Evolutionary conservation across 2,329 filamentous ascomycete species (phyloP).

Genomic region (Cladosporium sp.): DNA sequence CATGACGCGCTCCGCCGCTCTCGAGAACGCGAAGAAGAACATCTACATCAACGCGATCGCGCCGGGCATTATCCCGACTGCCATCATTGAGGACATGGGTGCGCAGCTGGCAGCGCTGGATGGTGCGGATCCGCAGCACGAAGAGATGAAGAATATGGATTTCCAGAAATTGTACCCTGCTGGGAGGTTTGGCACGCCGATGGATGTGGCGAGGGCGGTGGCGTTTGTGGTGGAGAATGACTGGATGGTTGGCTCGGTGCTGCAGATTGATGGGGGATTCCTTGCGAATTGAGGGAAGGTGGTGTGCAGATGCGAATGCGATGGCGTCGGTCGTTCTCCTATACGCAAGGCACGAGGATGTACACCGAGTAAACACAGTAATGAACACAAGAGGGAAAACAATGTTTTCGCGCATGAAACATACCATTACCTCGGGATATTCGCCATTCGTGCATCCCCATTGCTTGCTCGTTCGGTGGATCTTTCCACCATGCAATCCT

Average conservation of each 20-base stretch:
- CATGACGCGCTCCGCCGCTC: conserved; percentile 42
- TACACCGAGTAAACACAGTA: neutral
- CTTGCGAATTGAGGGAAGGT: neutral
- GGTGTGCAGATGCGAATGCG: neutral
- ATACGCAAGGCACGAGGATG: neutral
- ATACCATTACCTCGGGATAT: neutral
- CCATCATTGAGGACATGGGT: neutral
- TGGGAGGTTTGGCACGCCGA: conserved; percentile 12
- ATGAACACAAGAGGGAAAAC: neutral
- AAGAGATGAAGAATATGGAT: conserved; percentile 2
- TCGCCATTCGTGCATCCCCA: neutral
- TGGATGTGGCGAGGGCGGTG: conserved; percentile 17
- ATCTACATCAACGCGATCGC: conserved; percentile 32
- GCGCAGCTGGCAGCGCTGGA: conserved; percentile 4
- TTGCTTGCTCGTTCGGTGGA: neutral
- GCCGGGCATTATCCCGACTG: conserved; percentile 28
- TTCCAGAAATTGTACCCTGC: conserved; percentile 7
- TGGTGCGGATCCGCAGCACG: conserved; percentile 1
- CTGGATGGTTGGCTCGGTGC: conserved; percentile 16
- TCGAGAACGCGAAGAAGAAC: conserved; percentile 23
- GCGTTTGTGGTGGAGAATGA: conserved; percentile 15
- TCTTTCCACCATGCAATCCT: neutral
- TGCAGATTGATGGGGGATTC: conserved; percentile 13
- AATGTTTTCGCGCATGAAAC: neutral
- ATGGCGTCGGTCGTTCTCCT: neutral